A percentile compares a stretch with the other conserved stretches of the same genome.
These are phyloP conservation scores for Daedalea quercina DNA, from an alignment of 768 basidiomycete genomes.

Conservation along the genomic window DNA sequence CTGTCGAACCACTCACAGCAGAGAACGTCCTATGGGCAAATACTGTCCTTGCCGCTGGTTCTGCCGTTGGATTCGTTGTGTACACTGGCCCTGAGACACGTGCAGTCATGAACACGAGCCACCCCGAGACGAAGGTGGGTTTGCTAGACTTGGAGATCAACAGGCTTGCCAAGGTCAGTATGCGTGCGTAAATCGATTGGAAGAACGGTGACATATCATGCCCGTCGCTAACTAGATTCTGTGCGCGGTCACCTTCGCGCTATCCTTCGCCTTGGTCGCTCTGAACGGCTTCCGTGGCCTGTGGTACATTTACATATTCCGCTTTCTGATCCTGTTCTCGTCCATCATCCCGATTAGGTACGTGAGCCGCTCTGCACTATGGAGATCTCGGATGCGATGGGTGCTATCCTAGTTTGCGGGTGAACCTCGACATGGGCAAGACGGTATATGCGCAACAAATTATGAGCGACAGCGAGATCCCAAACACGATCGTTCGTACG, in stretches of 20 bases:
- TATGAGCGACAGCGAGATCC: conserved; percentile 89
- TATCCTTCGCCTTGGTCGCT: conserved; percentile 89
- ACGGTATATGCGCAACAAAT: conserved; percentile 96
- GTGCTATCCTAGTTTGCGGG: conserved; percentile 65
- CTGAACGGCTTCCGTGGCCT: conserved; percentile 92
- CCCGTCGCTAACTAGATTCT: conserved; percentile 55
- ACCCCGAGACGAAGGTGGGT: conserved; percentile 92
- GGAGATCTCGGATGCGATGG: background rate
- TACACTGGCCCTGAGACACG: conserved; percentile 95
- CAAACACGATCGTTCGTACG: conserved; percentile 94
- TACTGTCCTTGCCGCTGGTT: conserved; percentile 93
- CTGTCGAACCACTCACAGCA: conserved; percentile 81
- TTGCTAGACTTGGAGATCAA: conserved; percentile 93
- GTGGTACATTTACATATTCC: conserved; percentile 95
- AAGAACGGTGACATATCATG: background rate
- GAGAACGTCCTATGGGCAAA: conserved; percentile 98
- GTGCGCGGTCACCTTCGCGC: conserved; percentile 87
- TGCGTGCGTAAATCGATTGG: background rate
- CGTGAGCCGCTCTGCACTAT: conserved; percentile 18
- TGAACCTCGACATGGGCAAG: conserved; percentile 99
- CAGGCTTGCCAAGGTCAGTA: conserved; percentile 79
- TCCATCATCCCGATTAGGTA: conserved; percentile 99
- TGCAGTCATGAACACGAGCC: conserved; percentile 98
- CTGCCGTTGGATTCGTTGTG: conserved; percentile 85
- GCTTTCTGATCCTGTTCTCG: conserved; percentile 96